Percentiles rank a stretch among this genome's conserved stretches.
Evolutionary conservation across 2,329 filamentous ascomycete species (phyloP).

Genomic region (Pseudomassariella vexata): DNA sequence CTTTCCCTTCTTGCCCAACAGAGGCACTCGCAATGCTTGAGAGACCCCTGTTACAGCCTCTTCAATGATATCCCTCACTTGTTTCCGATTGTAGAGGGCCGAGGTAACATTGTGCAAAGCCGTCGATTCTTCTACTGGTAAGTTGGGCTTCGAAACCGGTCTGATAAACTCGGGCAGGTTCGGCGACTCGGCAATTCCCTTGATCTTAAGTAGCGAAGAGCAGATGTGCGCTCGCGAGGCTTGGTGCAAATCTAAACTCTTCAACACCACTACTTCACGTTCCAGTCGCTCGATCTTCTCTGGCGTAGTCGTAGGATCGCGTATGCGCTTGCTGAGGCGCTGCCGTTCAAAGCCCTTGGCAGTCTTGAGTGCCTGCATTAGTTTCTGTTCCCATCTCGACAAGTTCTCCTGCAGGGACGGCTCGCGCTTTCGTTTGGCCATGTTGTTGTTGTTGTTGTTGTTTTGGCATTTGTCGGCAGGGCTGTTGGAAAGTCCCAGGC

Average conservation of each 20-base stretch:
- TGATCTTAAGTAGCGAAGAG: conserved; percentile 48
- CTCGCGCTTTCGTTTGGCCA: conserved; percentile 56
- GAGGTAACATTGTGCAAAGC: conserved; percentile 57
- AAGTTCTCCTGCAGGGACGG: conserved; percentile 43
- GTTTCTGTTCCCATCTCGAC: conserved; percentile 50
- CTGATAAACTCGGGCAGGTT: conserved; percentile 43
- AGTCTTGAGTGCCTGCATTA: conserved; percentile 63
- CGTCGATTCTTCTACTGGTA: conserved; percentile 44
- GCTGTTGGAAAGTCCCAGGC: background rate
- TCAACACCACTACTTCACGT: conserved; percentile 51
- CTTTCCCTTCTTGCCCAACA: conserved; percentile 36
- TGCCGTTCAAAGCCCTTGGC: conserved; percentile 75
- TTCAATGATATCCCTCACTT: conserved; percentile 43
- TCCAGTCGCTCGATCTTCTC: conserved; percentile 56
- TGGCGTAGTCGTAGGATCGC: conserved; percentile 38
- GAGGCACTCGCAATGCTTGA: conserved; percentile 38
- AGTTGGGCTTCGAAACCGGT: conserved; percentile 41
- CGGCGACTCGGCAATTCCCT: conserved; percentile 44
- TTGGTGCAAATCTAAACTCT: conserved; percentile 54
- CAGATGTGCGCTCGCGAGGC: conserved; percentile 51
- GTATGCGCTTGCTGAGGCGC: conserved; percentile 59
- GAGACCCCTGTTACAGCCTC: conserved; percentile 45
- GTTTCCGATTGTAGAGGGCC: conserved; percentile 45
- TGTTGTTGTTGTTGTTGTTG: conserved; percentile 25
- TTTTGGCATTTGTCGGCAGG: conserved; percentile 14